Base-by-base conservation (phyloP, 1,284 basidiomycete genomes). In the Cystobasidium slooffiae region DNA sequence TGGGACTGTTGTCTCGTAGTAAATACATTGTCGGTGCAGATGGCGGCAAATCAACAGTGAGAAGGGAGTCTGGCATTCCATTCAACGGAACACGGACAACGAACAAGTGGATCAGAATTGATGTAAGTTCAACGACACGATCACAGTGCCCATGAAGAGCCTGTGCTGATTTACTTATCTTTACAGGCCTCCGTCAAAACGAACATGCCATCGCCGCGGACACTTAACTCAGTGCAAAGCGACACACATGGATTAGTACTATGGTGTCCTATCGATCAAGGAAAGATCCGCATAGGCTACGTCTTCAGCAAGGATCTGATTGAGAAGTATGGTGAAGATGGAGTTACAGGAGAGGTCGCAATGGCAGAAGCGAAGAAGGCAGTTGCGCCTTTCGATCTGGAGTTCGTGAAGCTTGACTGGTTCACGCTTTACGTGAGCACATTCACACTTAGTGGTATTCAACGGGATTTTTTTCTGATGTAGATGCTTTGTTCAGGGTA, bases 361-460 rank as follows among this genome's bases (percentile, higher is more conserved):
- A 79, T 80, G 72, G 68, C 76, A 44, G 78, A 80, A 64, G 81
- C 80, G 37, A 78, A 80, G 74, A 78, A 78, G 75, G 81, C 81
- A 55, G 75, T 82, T 52, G 62, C 72, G 24, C 81, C 81, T 10
- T 82, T 80, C 78, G 68, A 61, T 12, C 75, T 82, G 47, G 80
- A 82, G 59, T 79, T 81, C 61, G 74, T 75, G 41, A 74, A 76
- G 66, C 77, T 81, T 63, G 81, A 82, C 75, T 82, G 81, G 81
- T 81, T 79, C 74, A 81, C 80, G 14, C 78, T 80, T 24, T 82
- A 82, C 77, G 79, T 78, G 9, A 24, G 65, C 2, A 31, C 5
- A 1, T 2, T 5, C 5, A 31, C 31, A 31, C 31, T 31, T 31
- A 31, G 31, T 31, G 31, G 31, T 31, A 5, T 5, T 31, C 31